phyloP scores from a whole-genome alignment of 1,284 basidiomycete genomes.

The Irpex rosettiformis region DNA sequence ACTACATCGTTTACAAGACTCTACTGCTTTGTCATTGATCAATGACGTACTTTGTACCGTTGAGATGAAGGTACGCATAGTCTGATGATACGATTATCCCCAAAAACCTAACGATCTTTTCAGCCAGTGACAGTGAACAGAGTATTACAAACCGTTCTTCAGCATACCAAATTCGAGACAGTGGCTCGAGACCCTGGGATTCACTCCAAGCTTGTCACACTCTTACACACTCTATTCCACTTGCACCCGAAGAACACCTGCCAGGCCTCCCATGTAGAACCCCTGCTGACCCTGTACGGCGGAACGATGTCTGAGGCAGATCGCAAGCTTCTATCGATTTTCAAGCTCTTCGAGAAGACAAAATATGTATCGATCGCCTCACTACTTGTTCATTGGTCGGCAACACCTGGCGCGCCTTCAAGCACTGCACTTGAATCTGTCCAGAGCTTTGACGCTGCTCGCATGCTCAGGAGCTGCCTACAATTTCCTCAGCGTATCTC shows the following conservation, averaged over 20 bases:
- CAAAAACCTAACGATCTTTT: conserved; percentile 3
- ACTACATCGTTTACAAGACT: conserved; percentile 52
- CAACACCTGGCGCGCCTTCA: conserved; percentile 38
- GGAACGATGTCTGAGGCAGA: conserved; percentile 69
- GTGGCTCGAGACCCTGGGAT: conserved; percentile 26
- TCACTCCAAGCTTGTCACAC: conserved; percentile 45
- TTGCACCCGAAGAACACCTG: conserved; percentile 78
- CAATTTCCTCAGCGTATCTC: conserved; percentile 54
- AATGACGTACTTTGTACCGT: conserved; percentile 39
- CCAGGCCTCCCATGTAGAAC: conserved; percentile 77
- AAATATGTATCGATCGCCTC: conserved; percentile 63
- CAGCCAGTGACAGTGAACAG: conserved; percentile 66
- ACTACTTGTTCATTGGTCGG: conserved; percentile 60
- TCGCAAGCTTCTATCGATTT: conserved; percentile 64
- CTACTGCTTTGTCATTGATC: conserved; percentile 46
- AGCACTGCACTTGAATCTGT: conserved; percentile 61
- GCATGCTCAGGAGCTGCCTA: conserved; percentile 72
- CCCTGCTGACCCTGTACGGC: conserved; percentile 69
- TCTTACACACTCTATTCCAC: conserved; percentile 67
- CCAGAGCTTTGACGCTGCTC: conserved; percentile 63
- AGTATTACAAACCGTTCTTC: conserved; percentile 57
- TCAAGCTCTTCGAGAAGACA: conserved; percentile 75
- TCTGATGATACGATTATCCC: not conserved
- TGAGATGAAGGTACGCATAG: conserved; percentile 55
- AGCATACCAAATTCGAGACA: conserved; percentile 54